These are phyloP conservation scores for Collybiopsis luxurians DNA, from an alignment of 768 basidiomycete genomes.

Conservation along the genomic window DNA sequence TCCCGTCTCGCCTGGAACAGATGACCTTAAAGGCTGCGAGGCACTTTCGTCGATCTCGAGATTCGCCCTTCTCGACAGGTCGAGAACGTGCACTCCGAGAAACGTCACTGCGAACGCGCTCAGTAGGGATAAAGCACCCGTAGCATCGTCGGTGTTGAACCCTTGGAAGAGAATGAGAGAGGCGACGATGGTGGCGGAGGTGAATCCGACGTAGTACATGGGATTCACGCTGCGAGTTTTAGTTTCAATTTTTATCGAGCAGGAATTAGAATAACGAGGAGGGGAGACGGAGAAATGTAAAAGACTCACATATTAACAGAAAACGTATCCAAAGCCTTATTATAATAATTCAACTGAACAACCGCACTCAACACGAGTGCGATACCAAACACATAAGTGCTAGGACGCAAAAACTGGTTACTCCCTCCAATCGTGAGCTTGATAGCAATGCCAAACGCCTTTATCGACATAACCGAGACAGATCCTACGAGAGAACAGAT, in stretches of 20 bases:
- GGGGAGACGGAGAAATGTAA: not conserved
- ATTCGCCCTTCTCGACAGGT: slow-evolving; percentile 66
- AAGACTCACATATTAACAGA: slow-evolving; percentile 91
- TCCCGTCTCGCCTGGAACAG: slow-evolving; percentile 4
- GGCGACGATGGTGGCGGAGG: slow-evolving; percentile 87
- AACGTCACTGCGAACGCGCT: slow-evolving; percentile 92
- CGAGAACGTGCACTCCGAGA: slow-evolving; percentile 91
- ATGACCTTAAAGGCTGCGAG: not conserved
- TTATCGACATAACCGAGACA: slow-evolving; percentile 97
- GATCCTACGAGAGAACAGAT: slow-evolving; percentile 97
- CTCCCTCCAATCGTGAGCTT: slow-evolving; percentile 91
- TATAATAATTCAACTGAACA: slow-evolving; percentile 95
- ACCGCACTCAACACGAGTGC: slow-evolving; percentile 81
- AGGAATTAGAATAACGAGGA: not conserved
- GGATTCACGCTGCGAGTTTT: slow-evolving; percentile 97
- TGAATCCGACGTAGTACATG: slow-evolving; percentile 97
- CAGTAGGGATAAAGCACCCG: slow-evolving; percentile 83
- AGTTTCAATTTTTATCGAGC: too few species aligned
- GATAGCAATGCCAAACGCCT: slow-evolving; percentile 95
- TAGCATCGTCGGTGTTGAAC: slow-evolving; percentile 83
- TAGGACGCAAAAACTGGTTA: slow-evolving; percentile 92
- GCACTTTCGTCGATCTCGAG: slow-evolving; percentile 11
- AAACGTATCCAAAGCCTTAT: slow-evolving; percentile 95
- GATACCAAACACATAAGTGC: slow-evolving; percentile 94
- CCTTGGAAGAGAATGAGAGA: slow-evolving; percentile 97